Evolutionary conservation across 2,329 filamentous ascomycete genomes (phyloP).

Genomic region (Talaromyces sp.): DNA sequence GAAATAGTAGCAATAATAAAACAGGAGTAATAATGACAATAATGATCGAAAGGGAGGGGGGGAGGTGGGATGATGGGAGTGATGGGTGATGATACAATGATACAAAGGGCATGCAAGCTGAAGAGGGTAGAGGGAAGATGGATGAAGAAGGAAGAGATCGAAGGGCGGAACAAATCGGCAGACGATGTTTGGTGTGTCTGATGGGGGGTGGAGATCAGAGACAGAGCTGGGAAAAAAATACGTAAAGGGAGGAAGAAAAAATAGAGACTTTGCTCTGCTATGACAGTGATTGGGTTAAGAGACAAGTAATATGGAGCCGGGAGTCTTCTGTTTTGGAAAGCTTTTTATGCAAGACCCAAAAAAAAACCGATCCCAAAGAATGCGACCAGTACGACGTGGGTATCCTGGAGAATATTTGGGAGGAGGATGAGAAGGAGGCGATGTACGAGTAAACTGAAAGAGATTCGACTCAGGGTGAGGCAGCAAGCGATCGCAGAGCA

Average conservation of each 20-base stretch:
- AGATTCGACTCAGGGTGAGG: neutral
- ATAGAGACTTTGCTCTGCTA: neutral
- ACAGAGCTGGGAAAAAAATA: conserved; percentile 19
- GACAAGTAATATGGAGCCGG: neutral
- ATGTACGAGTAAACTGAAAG: neutral
- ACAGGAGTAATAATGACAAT: conserved; percentile 15
- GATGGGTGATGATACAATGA: conserved; percentile 17
- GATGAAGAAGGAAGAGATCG: conserved; percentile 12
- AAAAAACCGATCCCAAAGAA: conserved; percentile 9
- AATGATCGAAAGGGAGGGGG: conserved; percentile 12
- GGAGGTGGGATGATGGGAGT: conserved; percentile 12
- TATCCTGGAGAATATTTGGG: neutral
- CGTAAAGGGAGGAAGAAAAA: conserved; percentile 16
- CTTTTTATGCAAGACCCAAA: neutral
- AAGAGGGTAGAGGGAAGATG: conserved; percentile 7
- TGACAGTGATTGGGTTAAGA: conserved; percentile 22
- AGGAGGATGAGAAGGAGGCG: neutral
- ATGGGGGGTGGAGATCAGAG: conserved; percentile 14
- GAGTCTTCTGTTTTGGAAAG: neutral
- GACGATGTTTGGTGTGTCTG: conserved; percentile 3
- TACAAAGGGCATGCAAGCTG: conserved; percentile 14
- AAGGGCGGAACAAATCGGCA: conserved; percentile 19
- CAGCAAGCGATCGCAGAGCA: conserved; percentile 2
- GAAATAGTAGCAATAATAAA: conserved; percentile 11
- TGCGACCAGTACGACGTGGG: conserved; percentile 4